Conservation (phyloP, 208 protist species). For the Leptomonas pyrrhocoris region DNA sequence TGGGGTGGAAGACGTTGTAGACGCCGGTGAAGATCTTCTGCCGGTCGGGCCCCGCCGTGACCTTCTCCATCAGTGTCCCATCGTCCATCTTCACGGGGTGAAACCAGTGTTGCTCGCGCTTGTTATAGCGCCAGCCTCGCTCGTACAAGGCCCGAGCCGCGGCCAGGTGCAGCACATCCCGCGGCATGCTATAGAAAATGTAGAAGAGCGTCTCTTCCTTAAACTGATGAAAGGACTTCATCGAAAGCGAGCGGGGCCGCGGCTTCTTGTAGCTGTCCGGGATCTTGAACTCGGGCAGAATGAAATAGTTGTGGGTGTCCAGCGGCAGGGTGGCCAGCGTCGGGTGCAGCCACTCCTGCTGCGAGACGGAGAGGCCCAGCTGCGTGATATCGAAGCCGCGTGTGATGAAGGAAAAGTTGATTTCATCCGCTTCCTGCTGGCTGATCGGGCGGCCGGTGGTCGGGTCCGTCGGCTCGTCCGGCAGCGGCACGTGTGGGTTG, state of each 20-base stretch:
- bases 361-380: conserved; percentile 65
- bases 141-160: conserved; percentile 93
- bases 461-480: conserved; percentile 38
- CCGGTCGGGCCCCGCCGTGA: conserved; percentile 15
- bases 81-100: conserved; percentile 30
- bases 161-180: conserved; percentile 95
- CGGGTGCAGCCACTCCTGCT: conserved; percentile 73
- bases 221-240: conserved; percentile 89
- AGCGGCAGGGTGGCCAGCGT: conserved; percentile 72
- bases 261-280: conserved; percentile 84
- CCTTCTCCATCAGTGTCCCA: conserved; percentile 26
- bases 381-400: conserved; percentile 76
- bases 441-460: conserved; percentile 42
- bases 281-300: conserved; percentile 80
- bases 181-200: conserved; percentile 98
- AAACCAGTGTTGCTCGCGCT: conserved; percentile 76
- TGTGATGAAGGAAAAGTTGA: conserved; percentile 71
- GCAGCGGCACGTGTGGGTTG: conserved; percentile 27
- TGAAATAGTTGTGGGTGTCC: conserved; percentile 59
- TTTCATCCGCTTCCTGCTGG: conserved; percentile 50
- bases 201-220: conserved; percentile 98
- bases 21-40: conserved; percentile 28
- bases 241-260: conserved; percentile 68
- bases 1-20: conserved; percentile 74
- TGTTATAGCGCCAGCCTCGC: conserved; percentile 92